These are phyloP conservation scores for Penicillium samsonianum DNA, from an alignment of 495 filamentous ascomycete genomes.

Conservation along the genomic window DNA sequence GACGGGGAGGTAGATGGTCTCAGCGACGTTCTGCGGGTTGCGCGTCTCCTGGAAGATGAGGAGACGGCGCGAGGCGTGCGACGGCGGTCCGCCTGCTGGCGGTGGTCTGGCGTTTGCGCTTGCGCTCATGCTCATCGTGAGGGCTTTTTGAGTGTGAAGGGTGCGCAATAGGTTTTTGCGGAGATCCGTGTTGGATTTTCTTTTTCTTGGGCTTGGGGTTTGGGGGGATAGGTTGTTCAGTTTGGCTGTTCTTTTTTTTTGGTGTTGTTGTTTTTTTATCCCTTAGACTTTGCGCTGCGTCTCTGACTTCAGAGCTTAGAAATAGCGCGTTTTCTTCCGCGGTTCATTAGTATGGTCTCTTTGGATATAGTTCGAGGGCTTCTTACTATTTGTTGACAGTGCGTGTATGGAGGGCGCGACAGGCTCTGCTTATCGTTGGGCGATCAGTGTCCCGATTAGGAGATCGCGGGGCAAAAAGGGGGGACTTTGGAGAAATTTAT, in stretches of 20 bases:
- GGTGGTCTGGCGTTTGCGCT: neutral
- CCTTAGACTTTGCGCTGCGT: neutral
- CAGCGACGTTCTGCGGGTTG: constrained; percentile 34
- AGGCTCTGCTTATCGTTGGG: constrained; percentile 14
- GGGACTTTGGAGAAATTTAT: neutral
- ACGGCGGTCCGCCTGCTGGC: neutral
- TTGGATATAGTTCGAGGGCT: neutral
- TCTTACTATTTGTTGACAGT: constrained; percentile 3
- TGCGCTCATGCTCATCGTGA: constrained; percentile 9
- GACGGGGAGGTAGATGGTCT: constrained; percentile 41
- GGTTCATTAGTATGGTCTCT: neutral
- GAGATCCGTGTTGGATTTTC: constrained; percentile 5
- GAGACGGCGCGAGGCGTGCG: constrained; percentile 29
- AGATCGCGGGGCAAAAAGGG: constrained; percentile 23
- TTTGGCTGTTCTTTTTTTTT: constrained; percentile 11
- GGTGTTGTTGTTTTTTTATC: neutral
- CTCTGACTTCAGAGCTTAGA: neutral
- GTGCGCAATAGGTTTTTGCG: constrained; percentile 5
- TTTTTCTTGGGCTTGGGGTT: constrained; percentile 3
- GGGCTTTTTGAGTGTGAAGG: constrained; percentile 1
- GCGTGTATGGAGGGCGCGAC: constrained; percentile 8
- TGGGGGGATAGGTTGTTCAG: neutral
- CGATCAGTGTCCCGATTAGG: constrained; percentile 10
- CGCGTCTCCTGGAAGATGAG: constrained; percentile 43
- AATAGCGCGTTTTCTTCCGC: neutral